Evolutionary conservation across 495 filamentous ascomycete species (phyloP).

Genomic region (Aspergillus ostianus): DNA sequence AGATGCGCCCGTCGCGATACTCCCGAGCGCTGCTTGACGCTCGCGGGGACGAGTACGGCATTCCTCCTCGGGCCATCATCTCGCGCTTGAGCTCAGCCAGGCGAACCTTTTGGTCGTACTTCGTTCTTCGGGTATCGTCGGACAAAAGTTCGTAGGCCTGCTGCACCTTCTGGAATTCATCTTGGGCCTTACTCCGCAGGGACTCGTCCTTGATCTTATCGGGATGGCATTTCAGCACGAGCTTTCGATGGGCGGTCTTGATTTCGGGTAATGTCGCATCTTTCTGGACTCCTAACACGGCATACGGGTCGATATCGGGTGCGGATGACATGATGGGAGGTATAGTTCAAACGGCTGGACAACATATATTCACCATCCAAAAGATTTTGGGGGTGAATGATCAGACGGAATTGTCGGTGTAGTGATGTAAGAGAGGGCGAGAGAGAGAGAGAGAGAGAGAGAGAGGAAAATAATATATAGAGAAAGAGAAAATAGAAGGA

Average conservation of each 20-base stretch:
- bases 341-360: slow-evolving; percentile 9
- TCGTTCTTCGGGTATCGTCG: slow-evolving; percentile 66
- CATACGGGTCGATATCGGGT: slow-evolving; percentile 80
- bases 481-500: background rate
- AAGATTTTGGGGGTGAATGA: background rate
- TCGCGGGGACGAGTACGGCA: slow-evolving; percentile 20
- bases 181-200: slow-evolving; percentile 63
- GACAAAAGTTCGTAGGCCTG: slow-evolving; percentile 89
- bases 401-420: background rate
- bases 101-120: slow-evolving; percentile 75
- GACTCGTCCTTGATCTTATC: slow-evolving; percentile 87
- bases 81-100: slow-evolving; percentile 59
- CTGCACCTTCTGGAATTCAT: slow-evolving; percentile 91
- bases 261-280: slow-evolving; percentile 73
- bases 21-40: slow-evolving; percentile 32
- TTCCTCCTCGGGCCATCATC: slow-evolving; percentile 38
- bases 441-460: background rate
- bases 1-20: slow-evolving; percentile 43
- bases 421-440: too few species aligned
- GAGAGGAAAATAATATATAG: background rate
- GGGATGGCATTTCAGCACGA: slow-evolving; percentile 89
- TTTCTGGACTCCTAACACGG: slow-evolving; percentile 70
- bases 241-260: slow-evolving; percentile 81
- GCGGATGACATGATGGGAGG: slow-evolving; percentile 53
- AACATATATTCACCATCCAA: slow-evolving; percentile 15